Percentiles rank a stretch among this genome's conserved stretches.
phyloP scores from a whole-genome alignment of 352 stramenopile species.

The Hyaloperonospora arabidopsidis region DNA sequence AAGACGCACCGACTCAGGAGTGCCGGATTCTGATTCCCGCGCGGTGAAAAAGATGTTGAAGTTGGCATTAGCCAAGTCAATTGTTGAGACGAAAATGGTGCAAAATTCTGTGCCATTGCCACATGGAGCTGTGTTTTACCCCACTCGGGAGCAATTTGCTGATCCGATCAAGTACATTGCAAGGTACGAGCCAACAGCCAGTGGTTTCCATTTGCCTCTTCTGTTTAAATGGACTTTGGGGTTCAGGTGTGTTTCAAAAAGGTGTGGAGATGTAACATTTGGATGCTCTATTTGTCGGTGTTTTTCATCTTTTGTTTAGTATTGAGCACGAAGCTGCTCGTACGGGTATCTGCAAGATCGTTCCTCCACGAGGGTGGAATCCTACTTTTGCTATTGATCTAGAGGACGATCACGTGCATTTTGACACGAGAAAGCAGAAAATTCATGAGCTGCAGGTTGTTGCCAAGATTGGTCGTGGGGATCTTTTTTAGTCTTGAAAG shows the following conservation, averaged over 20 bases:
- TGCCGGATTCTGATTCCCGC: constrained; percentile 14
- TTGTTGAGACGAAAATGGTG: constrained; percentile 45
- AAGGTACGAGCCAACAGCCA: too few species aligned
- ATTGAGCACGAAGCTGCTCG: constrained; percentile 50
- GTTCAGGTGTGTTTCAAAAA: too few species aligned
- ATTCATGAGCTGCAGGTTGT: constrained; percentile 79
- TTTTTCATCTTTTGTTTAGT: constrained; percentile 17
- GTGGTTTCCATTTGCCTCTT: too few species aligned
- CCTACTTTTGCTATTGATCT: constrained; percentile 69
- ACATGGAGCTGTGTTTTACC: constrained; percentile 55
- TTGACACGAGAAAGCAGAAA: constrained; percentile 91
- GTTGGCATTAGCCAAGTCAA: constrained; percentile 43
- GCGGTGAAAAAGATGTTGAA: constrained; percentile 53
- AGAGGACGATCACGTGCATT: constrained; percentile 43
- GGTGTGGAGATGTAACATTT: not conserved
- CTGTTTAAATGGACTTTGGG: too few species aligned
- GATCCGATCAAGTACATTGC: constrained; percentile 86
- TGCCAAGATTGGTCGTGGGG: too few species aligned
- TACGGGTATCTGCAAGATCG: constrained; percentile 97
- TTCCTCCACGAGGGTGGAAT: constrained; percentile 92
- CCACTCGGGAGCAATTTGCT: constrained; percentile 80
- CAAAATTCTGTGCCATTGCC: constrained; percentile 24
- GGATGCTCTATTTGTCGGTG: not conserved
- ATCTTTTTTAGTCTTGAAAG: not conserved
- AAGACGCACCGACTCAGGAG: constrained; percentile 28